Evolutionary conservation across 345 rosid species (phyloP).

Genomic region (Aegle marmelos): DNA sequence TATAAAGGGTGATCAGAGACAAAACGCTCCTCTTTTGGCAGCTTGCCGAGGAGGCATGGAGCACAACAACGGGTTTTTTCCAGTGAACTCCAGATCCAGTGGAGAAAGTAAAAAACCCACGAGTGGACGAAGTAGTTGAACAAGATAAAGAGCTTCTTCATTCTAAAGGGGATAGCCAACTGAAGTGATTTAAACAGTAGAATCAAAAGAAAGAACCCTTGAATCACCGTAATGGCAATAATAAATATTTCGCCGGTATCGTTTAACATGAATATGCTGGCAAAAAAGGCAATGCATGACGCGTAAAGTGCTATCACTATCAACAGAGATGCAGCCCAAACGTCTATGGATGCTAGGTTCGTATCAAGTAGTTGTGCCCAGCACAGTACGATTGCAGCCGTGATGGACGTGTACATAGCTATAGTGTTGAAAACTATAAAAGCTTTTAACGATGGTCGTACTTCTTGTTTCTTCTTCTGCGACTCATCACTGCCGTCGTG

Average conservation of each 20-base stretch:
- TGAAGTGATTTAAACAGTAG: too few species aligned
- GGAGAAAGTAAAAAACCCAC: too few species aligned
- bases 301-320: neutral
- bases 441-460: neutral
- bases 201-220: too few species aligned
- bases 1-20: too few species aligned
- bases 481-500: neutral
- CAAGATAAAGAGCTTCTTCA: too few species aligned
- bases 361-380: neutral
- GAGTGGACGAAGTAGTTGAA: accelerated
- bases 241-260: accelerated
- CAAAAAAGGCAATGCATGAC: neutral
- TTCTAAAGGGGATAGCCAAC: too few species aligned
- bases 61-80: too few species aligned
- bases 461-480: neutral
- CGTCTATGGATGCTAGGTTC: neutral
- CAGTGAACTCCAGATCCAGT: too few species aligned
- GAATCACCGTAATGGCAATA: too few species aligned
- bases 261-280: too few species aligned
- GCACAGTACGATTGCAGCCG: slow-evolving; percentile 14
- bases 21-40: too few species aligned
- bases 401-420: slow-evolving; percentile 20
- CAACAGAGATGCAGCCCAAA: neutral
- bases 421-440: slow-evolving; percentile 13
- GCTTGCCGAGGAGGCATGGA: too few species aligned